Evolutionary conservation across 2,329 filamentous ascomycete species (phyloP), one percentile per base, ranked within the genome.

Genomic region (Fusarium sp.): DNA sequence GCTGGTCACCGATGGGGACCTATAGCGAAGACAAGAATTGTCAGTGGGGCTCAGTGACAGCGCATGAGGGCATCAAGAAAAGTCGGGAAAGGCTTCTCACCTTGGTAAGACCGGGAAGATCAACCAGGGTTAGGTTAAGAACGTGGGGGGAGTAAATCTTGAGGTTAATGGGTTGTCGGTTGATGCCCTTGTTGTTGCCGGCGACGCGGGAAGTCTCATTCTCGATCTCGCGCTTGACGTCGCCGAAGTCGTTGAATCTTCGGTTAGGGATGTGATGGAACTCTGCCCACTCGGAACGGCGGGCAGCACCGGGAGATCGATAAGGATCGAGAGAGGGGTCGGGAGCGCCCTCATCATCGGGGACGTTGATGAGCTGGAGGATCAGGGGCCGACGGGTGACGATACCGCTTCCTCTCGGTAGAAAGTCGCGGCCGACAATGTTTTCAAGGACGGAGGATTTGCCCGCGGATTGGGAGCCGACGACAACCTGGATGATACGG

Each of bases 401-500:
- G 80, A 99, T 98, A 79, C 96, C 96, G 79, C 93, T 97, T 76
- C 96, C 96, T 79, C 96, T 91, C 64, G 96, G 96, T 58, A 99
- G 86, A 81, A 99, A 99, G 82, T 99, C 96, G 81, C 95, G 89
- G 76, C 96, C 96, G 76, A 99, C 96, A 74, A 99, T 97, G 81
- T 99, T 99, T 83, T 99, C 96, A 70, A 99, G 90, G 25, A 99
- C 96, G 7, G 96, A 98, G 14, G 95, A 98, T 84, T 99, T 99
- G 78, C 96, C 96, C 61, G 96, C 96, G 10, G 96, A 98, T 83
- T 99, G 96, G 66, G 96, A 99, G 70, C 96, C 96, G 75, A 99
- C 96, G 66, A 99, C 96, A 71, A 99, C 95, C 95, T 98, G 78
- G 58, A 66, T n/a, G 38, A 40, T n/a, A 44, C 51, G 61, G 66